Evolutionary conservation across 2,329 filamentous ascomycete species (phyloP), one percentile per base, ranked within the genome.

Genomic region (Davidsoniella australis): DNA sequence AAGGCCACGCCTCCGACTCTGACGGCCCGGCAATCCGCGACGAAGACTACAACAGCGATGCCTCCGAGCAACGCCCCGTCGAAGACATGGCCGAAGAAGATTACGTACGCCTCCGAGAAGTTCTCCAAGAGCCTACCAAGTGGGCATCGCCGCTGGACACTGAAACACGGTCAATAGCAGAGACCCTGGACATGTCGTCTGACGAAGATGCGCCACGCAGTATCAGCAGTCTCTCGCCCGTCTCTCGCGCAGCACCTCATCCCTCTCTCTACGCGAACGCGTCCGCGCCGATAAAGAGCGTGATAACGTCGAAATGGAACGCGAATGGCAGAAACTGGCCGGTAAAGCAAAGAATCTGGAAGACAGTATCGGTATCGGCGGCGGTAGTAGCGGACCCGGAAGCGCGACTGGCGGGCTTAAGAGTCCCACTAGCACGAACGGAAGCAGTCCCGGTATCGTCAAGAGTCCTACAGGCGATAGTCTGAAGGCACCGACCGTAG

Each of bases 21-120:
- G 29, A 33, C 29, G 29, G 29, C 8, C 16, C 23, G n/a, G 36
- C 33, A 9, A 29, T 24, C 6, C 33, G 23, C 46, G 40, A 41
- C 40, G 33, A 43, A 16, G 46, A 40, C 26, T 36, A 41, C 20
- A 44, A 45, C 16, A 46, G 37, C 37, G 50, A 52, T 39, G 39
- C 20, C 38, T 45, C 50, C 4, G 38, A 43, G 3, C 41, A 52
- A 29, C 50, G 47, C 9, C 46, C 47, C 14, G 42, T 52, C 23
- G 20, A 42, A 4, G 42, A 47, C 9, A 52, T 52, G 50, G 46
- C 41, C 16, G 47, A 47, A 5, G 29, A 41, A 4, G 52, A 52
- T 38, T 47, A 51, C 18, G 45, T 45, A 14, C 47, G 52, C 12
- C 54, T 58, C 40, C 54, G 53, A 16, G 55, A 55, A 16, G 55